These are phyloP conservation scores for Colletotrichum godetiae DNA, from an alignment of 2,329 filamentous ascomycete genomes.

Conservation along the genomic window DNA sequence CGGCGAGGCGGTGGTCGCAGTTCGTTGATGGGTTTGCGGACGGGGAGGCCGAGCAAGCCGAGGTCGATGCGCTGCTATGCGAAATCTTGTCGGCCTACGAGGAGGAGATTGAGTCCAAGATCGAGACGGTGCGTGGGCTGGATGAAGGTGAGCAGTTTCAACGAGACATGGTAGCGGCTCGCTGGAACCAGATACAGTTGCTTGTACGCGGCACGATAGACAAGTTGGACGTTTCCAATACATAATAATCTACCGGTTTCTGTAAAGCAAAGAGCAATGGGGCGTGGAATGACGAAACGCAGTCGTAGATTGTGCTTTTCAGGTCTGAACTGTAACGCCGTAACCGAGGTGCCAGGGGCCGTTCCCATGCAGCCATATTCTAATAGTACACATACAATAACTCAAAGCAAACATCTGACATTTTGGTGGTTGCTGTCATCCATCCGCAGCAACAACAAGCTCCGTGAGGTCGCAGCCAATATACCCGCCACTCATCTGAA, in stretches of 20 bases:
- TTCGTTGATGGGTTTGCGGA: conserved; percentile 60
- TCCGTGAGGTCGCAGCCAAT: background rate
- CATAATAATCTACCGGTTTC: background rate
- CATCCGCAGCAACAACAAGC: background rate
- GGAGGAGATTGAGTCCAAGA: conserved; percentile 43
- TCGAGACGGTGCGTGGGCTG: conserved; percentile 45
- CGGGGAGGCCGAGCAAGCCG: conserved; percentile 53
- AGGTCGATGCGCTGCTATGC: conserved; percentile 50
- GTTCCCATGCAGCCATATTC: conserved; percentile 12
- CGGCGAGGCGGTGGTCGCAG: conserved; percentile 54
- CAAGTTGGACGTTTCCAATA: conserved; percentile 30
- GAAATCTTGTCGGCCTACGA: conserved; percentile 52
- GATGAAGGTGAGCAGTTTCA: conserved; percentile 47
- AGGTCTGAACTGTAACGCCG: conserved; percentile 29
- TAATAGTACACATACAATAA: conserved; percentile 31
- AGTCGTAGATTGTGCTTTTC: background rate
- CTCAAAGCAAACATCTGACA: background rate
- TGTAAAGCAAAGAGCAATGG: background rate
- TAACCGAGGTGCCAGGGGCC: background rate
- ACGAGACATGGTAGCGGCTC: conserved; percentile 48
- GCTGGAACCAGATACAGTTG: conserved; percentile 56
- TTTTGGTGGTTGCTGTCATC: background rate
- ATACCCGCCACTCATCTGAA: background rate
- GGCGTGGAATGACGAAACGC: background rate
- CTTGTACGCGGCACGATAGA: conserved; percentile 51